These are phyloP conservation scores for Auriscalpium vulgare DNA, from an alignment of 768 basidiomycete species.

Conservation along the genomic window DNA sequence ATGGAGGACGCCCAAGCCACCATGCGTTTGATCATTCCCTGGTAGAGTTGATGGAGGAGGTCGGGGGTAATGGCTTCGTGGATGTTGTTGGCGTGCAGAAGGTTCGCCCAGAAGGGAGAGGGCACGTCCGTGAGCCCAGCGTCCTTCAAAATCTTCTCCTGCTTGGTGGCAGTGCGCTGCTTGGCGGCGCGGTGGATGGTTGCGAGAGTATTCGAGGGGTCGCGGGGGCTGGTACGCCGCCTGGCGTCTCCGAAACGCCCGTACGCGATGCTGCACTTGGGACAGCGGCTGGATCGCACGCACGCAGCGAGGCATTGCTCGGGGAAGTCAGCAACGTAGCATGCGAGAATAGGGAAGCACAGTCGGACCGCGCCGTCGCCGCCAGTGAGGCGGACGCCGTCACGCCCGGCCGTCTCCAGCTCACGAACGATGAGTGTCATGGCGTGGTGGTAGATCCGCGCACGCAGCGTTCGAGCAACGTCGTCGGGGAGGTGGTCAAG, in stretches of 20 bases:
- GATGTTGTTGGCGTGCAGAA: slow-evolving; percentile 26
- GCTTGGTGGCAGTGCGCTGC: not conserved
- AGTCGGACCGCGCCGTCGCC: slow-evolving; percentile 27
- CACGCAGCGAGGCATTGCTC: slow-evolving; percentile 34
- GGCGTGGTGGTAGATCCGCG: slow-evolving; percentile 29
- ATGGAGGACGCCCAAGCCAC: no score
- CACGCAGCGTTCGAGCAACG: slow-evolving; percentile 2
- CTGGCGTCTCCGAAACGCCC: slow-evolving; percentile 6
- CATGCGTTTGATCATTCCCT: slow-evolving; percentile 36
- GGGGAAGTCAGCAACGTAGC: slow-evolving; percentile 33
- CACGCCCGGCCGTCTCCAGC: slow-evolving; percentile 21
- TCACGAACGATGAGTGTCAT: slow-evolving; percentile 27
- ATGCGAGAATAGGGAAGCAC: slow-evolving; percentile 32
- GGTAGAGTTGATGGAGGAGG: slow-evolving; percentile 40
- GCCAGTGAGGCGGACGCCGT: slow-evolving; percentile 27
- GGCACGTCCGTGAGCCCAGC: slow-evolving; percentile 6
- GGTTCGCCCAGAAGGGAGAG: slow-evolving; percentile 32
- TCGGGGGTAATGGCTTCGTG: slow-evolving; percentile 30
- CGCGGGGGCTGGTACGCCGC: not conserved
- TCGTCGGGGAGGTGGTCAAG: slow-evolving; percentile 22
- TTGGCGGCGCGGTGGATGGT: not conserved
- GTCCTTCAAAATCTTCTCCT: not conserved
- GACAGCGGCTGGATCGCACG: slow-evolving; percentile 15
- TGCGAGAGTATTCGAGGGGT: not conserved
- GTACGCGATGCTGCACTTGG: slow-evolving; percentile 3